Evolutionary conservation across 1,284 basidiomycete genomes (phyloP).

Genomic region (Pseudomicrostroma phylloplanum): DNA sequence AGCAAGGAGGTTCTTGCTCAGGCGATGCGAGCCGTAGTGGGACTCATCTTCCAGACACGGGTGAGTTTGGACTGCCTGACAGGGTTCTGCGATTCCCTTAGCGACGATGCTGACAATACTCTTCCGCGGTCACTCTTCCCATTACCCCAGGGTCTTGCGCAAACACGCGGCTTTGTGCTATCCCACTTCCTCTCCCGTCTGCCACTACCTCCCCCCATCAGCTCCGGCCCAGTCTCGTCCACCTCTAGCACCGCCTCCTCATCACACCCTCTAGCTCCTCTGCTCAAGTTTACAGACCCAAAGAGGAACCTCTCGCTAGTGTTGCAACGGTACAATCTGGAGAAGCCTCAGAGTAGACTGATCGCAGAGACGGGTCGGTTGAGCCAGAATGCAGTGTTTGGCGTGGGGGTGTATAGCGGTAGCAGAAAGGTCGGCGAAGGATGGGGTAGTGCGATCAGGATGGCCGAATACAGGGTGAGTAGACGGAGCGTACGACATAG

Average conservation of each 20-base stretch:
- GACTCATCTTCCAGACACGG: conserved; percentile 56
- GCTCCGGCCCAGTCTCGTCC: conserved; percentile 58
- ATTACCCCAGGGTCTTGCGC: conserved; percentile 9
- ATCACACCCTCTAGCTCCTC: conserved; percentile 59
- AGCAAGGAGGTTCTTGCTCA: conserved; percentile 44
- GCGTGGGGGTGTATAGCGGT: conserved; percentile 84
- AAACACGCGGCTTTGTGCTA: conserved; percentile 29
- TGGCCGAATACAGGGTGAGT: conserved; percentile 76
- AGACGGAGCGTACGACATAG: conserved; percentile 62
- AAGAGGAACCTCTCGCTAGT: conserved; percentile 49
- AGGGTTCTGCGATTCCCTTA: too few relatives aligned
- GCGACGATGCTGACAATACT: not conserved
- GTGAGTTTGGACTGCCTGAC: conserved; percentile 45
- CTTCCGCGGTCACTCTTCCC: not conserved
- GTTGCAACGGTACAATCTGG: conserved; percentile 43
- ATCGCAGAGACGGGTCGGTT: conserved; percentile 85
- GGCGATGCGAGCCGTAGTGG: conserved; percentile 56
- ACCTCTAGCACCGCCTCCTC: conserved; percentile 62
- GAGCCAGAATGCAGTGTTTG: conserved; percentile 81
- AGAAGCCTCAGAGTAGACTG: conserved; percentile 57
- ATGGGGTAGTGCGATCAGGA: conserved; percentile 81
- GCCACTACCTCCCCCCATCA: not conserved
- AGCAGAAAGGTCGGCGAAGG: conserved; percentile 84
- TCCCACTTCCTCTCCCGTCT: conserved; percentile 29
- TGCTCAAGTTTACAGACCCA: conserved; percentile 71